Conservation (phyloP, 192 early-diverging fungal species). For the Ambispora gerdemannii region DNA sequence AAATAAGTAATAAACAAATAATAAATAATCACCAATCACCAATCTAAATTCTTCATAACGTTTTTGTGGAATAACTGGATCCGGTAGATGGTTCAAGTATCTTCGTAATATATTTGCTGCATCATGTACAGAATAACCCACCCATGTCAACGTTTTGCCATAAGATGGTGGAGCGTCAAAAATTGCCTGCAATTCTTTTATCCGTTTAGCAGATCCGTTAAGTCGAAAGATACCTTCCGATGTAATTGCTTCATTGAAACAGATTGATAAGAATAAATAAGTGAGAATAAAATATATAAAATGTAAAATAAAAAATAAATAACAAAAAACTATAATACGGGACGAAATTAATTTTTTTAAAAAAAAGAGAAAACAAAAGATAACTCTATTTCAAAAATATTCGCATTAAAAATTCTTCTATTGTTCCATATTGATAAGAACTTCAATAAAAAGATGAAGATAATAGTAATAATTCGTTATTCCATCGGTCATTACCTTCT, state of each 20-base stretch:
- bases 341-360: no score
- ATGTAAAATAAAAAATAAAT: no score
- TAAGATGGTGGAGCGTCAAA: constrained; percentile 66
- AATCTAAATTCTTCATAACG: constrained; percentile 65
- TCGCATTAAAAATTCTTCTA: no score
- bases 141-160: constrained; percentile 61
- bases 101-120: constrained; percentile 71
- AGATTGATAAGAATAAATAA: background rate
- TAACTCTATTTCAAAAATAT: no score
- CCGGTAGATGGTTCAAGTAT: constrained; percentile 68
- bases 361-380: no score
- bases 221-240: constrained; percentile 74
- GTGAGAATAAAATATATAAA: no score
- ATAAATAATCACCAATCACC: constrained; percentile 52
- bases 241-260: constrained; percentile 39
- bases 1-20: background rate
- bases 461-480: no score
- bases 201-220: constrained; percentile 69
- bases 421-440: no score
- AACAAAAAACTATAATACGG: no score
- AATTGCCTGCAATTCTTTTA: constrained; percentile 61
- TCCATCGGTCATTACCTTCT: constrained; percentile 42
- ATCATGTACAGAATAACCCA: constrained; percentile 72
- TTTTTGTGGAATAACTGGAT: constrained; percentile 66
- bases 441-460: no score